Percentiles rank a stretch among this genome's conserved stretches.
These are phyloP conservation scores for Epicoccum sorghinum DNA, from an alignment of 2,329 filamentous ascomycete genomes.

Conservation along the genomic window DNA sequence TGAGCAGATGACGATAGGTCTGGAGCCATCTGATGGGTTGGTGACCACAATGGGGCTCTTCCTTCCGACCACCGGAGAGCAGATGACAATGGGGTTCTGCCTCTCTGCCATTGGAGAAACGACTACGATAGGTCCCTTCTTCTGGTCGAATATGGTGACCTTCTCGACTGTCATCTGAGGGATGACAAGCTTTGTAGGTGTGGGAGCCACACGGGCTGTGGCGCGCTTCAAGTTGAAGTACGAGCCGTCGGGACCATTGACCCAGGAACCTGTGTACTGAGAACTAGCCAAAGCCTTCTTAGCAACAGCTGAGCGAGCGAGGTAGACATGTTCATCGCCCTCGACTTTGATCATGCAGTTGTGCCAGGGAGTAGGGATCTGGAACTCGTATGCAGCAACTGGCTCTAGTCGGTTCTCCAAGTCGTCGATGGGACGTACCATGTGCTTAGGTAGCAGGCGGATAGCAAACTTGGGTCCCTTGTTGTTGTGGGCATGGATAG, in stretches of 20 bases:
- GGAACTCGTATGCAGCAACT: constrained; percentile 37
- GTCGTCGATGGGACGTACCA: constrained; percentile 41
- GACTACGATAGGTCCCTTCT: constrained; percentile 29
- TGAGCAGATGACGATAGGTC: constrained; percentile 33
- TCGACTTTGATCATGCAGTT: constrained; percentile 49
- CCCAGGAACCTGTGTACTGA: constrained; percentile 34
- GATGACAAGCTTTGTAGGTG: constrained; percentile 19
- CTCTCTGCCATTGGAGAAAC: constrained; percentile 30
- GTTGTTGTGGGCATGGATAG: constrained; percentile 55
- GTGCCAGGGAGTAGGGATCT: constrained; percentile 54
- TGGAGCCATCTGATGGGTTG: constrained; percentile 21
- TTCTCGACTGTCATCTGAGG: constrained; percentile 22
- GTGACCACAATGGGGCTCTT: constrained; percentile 29
- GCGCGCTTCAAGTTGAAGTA: constrained; percentile 34
- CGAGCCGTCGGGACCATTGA: constrained; percentile 33
- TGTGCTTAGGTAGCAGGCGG: constrained; percentile 44
- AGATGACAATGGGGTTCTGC: constrained; percentile 32
- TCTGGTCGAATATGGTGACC: constrained; percentile 29
- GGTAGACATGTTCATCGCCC: constrained; percentile 36
- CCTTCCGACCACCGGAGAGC: constrained; percentile 32
- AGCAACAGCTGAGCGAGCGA: constrained; percentile 35
- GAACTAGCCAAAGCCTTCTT: constrained; percentile 29
- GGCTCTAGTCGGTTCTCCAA: constrained; percentile 38
- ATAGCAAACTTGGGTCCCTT: constrained; percentile 53
- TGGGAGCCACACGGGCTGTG: constrained; percentile 4